Percentiles rank a stretch among this genome's conserved stretches.
Conservation (phyloP, 75 land plant species). For the Cunninghamia lanceolata region DNA sequence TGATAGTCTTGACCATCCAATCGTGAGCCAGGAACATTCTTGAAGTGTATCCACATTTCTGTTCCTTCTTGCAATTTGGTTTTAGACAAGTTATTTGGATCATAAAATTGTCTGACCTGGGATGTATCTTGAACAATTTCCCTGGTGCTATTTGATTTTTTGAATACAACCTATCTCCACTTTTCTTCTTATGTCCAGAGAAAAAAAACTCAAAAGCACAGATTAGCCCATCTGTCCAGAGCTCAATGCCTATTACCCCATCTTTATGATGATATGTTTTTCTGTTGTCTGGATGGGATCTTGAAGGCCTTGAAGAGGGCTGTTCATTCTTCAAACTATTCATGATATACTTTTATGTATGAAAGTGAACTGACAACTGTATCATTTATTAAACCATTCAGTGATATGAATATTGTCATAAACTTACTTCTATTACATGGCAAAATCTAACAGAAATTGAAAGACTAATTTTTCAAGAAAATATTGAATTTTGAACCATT, state of each 20-base stretch:
- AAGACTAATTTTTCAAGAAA: too few relatives aligned
- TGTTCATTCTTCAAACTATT: too few relatives aligned
- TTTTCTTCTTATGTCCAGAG: conserved; percentile 25
- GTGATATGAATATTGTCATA: too few relatives aligned
- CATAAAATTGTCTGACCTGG: background rate
- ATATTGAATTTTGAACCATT: too few relatives aligned
- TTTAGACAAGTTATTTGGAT: background rate
- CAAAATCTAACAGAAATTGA: too few relatives aligned
- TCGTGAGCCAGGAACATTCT: conserved; percentile 72
- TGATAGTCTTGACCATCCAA: conserved; percentile 79
- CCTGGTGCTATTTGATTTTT: conserved; percentile 4
- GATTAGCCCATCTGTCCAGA: conserved; percentile 88
- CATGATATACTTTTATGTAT: too few relatives aligned
- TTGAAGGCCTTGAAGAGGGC: too few relatives aligned
- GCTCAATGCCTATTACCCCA: conserved; percentile 27
- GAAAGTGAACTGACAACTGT: too few relatives aligned
- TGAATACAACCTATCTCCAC: conserved; percentile 12
- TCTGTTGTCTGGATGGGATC: background rate
- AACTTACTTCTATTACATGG: too few relatives aligned
- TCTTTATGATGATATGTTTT: conserved; percentile 19
- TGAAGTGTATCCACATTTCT: background rate
- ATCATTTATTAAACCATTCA: too few relatives aligned
- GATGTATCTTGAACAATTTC: conserved; percentile 10
- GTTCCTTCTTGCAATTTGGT: background rate
- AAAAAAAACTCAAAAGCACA: conserved; percentile 87